These are phyloP conservation scores for Juncus effusus DNA, from an alignment of 176 grass and related monocot species.

Conservation along the genomic window DNA sequence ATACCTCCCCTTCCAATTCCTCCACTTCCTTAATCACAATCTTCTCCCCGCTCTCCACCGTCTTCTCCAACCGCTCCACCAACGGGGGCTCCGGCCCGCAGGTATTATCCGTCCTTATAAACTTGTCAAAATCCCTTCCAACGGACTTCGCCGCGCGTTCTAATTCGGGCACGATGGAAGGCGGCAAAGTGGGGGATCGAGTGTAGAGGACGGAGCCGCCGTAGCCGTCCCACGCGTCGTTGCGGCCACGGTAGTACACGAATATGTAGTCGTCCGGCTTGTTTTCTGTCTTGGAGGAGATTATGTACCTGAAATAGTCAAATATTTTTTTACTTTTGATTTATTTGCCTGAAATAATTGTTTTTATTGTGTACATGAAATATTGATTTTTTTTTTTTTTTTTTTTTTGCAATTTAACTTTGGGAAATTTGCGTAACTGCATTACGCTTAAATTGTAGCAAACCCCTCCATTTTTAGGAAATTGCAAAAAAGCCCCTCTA, in stretches of 20 bases:
- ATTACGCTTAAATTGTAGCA: no score
- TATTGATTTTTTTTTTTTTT: no score
- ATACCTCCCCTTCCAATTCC: constrained; percentile 57
- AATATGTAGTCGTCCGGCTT: constrained; percentile 93
- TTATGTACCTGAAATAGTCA: constrained; percentile 60
- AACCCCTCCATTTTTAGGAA: no score
- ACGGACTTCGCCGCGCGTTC: constrained; percentile 64
- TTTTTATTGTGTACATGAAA: no score
- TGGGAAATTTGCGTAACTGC: no score
- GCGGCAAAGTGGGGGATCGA: constrained; percentile 61
- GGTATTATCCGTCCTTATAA: constrained; percentile 78
- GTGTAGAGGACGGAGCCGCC: constrained; percentile 87
- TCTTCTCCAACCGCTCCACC: constrained; percentile 72
- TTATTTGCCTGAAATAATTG: no score
- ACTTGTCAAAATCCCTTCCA: constrained; percentile 61
- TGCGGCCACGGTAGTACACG: constrained; percentile 86
- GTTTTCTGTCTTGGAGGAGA: constrained; percentile 89
- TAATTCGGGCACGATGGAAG: constrained; percentile 67
- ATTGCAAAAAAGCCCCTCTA: no score
- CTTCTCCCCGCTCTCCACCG: constrained; percentile 77
- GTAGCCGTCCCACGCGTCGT: constrained; percentile 97
- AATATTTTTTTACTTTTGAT: no score
- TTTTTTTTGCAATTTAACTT: no score
- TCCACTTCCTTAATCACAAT: constrained; percentile 63
- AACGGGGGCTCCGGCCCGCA: constrained; percentile 89